phyloP scores from a whole-genome alignment of 2,329 filamentous ascomycete species.

The Aspergillus ustus region DNA sequence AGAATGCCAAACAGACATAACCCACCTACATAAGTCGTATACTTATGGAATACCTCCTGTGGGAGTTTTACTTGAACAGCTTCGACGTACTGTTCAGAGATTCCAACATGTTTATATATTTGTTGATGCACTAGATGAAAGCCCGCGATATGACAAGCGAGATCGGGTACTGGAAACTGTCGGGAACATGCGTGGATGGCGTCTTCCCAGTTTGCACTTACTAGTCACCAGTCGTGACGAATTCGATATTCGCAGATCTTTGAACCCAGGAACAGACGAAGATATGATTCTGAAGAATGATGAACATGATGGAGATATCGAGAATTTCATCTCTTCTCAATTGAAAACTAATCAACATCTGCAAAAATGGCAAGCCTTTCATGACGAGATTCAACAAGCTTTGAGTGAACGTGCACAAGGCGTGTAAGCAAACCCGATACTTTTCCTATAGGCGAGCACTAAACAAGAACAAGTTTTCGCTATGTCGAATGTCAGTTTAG shows the following conservation, averaged over 20 bases:
- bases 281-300: too few relatives aligned
- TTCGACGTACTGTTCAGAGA: conserved; percentile 6
- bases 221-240: conserved; percentile 29
- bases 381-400: neutral
- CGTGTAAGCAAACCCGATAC: neutral
- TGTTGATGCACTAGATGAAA: conserved; percentile 23
- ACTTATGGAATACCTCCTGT: neutral
- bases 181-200: neutral
- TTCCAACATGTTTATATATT: conserved; percentile 19
- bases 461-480: neutral
- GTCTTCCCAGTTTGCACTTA: conserved; percentile 28
- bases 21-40: neutral
- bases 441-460: too few relatives aligned
- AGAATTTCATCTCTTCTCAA: too few relatives aligned
- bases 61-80: neutral
- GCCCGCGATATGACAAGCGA: conserved; percentile 13
- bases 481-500: neutral
- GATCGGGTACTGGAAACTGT: conserved; percentile 4
- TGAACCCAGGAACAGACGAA: too few relatives aligned
- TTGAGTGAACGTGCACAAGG: neutral
- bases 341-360: too few relatives aligned
- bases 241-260: neutral
- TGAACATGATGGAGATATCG: too few relatives aligned
- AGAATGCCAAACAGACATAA: neutral
- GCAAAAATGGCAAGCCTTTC: neutral